A percentile compares a stretch with the other conserved stretches of the same genome.
Evolutionary conservation across 345 rosid species (phyloP).

Genomic region (Acer campestre): DNA sequence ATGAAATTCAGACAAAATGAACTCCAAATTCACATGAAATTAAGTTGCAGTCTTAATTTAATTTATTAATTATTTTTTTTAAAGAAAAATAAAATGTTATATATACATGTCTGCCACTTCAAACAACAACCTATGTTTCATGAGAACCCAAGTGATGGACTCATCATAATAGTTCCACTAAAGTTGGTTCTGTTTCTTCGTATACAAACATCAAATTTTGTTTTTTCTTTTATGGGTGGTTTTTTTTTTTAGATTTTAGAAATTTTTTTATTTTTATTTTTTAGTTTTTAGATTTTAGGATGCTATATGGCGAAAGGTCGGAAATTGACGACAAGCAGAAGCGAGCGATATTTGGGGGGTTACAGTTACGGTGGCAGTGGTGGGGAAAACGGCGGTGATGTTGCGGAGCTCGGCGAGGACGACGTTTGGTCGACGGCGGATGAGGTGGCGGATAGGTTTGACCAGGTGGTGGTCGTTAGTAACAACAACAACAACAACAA

Average conservation of each 20-base stretch:
- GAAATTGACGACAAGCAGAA: slow-evolving; percentile 67
- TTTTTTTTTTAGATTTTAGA: neutral
- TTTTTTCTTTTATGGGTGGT: neutral
- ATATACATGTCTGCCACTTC: slow-evolving; percentile 29
- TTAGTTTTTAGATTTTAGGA: neutral
- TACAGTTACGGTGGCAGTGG: slow-evolving; percentile 32
- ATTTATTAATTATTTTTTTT: neutral
- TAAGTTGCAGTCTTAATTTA: neutral
- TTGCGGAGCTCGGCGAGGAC: slow-evolving; percentile 70
- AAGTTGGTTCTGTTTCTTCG: neutral
- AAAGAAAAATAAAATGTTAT: slow-evolving; percentile 19
- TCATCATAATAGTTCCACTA: slow-evolving; percentile 1
- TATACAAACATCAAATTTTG: neutral
- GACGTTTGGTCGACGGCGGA: slow-evolving; percentile 84
- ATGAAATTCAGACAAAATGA: slow-evolving; percentile 55
- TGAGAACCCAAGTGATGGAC: slow-evolving; percentile 25
- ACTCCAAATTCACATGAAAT: slow-evolving; percentile 59
- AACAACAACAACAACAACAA: neutral
- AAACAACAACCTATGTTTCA: slow-evolving; percentile 23
- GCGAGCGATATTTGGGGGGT: slow-evolving; percentile 67
- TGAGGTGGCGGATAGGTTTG: slow-evolving; percentile 31
- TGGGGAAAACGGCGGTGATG: slow-evolving; percentile 20
- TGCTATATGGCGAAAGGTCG: slow-evolving; percentile 67
- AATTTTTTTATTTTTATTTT: neutral
- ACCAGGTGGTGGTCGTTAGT: neutral